Percentiles rank a stretch among this genome's conserved stretches.
These are phyloP conservation scores for Olyra latifolia DNA, from an alignment of 176 grass and related monocot species.

Conservation along the genomic window DNA sequence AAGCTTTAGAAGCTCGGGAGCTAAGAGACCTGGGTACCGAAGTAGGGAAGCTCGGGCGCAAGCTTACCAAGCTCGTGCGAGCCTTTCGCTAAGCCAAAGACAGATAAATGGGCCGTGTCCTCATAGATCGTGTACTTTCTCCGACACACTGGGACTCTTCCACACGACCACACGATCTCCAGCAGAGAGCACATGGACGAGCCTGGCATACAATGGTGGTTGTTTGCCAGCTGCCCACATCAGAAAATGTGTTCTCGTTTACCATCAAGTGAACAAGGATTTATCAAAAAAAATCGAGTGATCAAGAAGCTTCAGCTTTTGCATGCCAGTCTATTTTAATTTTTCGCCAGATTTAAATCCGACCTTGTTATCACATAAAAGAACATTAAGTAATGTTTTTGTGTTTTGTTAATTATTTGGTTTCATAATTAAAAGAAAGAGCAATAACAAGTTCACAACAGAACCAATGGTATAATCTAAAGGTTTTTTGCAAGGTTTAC, in stretches of 20 bases:
- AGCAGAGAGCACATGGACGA: slow-evolving; percentile 55
- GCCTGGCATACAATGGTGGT: slow-evolving; percentile 57
- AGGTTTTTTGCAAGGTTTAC: not conserved
- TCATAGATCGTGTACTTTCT: no score
- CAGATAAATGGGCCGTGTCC: no score
- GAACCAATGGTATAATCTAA: not conserved
- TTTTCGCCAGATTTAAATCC: not conserved
- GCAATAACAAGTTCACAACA: not conserved
- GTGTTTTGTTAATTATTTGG: no score
- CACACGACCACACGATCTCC: slow-evolving; percentile 32
- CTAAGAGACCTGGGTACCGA: no score
- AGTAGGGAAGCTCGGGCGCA: no score
- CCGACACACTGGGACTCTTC: no score
- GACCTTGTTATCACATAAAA: not conserved
- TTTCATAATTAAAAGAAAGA: no score
- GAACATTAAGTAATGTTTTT: not conserved
- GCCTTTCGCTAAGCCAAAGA: no score
- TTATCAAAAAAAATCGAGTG: not conserved
- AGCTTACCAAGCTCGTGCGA: no score
- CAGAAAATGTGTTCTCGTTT: not conserved
- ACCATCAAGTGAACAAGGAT: not conserved
- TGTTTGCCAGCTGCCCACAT: slow-evolving; percentile 57
- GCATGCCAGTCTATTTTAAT: not conserved
- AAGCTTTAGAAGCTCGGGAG: no score
- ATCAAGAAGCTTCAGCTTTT: not conserved